Percentiles rank a stretch among this genome's conserved stretches.
These are phyloP conservation scores for Solanum sitiens DNA, from an alignment of 257 asterid genomes.

Conservation along the genomic window DNA sequence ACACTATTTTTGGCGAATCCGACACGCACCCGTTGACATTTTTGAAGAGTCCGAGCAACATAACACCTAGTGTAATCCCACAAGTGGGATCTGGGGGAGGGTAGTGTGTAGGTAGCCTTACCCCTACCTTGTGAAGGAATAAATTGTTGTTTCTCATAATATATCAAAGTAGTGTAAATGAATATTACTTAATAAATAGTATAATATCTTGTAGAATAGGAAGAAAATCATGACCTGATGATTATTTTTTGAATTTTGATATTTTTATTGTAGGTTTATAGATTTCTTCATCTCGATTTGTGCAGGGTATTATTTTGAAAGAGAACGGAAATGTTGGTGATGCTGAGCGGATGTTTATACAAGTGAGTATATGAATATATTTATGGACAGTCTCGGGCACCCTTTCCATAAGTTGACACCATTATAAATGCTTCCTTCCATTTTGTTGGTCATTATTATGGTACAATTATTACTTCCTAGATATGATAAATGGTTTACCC, in stretches of 20 bases:
- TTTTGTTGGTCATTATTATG: background rate
- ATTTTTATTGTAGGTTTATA: background rate
- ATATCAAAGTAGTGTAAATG: background rate
- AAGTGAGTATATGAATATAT: slow-evolving; percentile 28
- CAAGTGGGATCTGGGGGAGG: background rate
- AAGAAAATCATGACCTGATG: background rate
- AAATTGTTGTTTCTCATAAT: background rate
- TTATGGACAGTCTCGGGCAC: background rate
- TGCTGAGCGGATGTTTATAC: slow-evolving; percentile 98
- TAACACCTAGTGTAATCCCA: background rate
- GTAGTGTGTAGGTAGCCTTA: background rate
- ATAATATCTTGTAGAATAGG: background rate
- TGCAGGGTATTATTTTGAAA: slow-evolving; percentile 86
- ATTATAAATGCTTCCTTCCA: background rate
- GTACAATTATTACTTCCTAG: background rate
- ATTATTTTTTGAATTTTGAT: background rate
- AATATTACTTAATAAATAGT: background rate
- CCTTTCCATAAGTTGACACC: background rate
- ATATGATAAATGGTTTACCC: background rate
- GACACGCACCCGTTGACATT: too few relatives aligned
- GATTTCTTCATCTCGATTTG: background rate
- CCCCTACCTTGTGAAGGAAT: background rate
- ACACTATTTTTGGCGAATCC: too few relatives aligned
- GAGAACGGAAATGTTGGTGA: slow-evolving; percentile 73
- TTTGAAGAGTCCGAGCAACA: too few relatives aligned